phyloP scores from a whole-genome alignment of 352 stramenopile genomes.

The Porosira glacialis region DNA sequence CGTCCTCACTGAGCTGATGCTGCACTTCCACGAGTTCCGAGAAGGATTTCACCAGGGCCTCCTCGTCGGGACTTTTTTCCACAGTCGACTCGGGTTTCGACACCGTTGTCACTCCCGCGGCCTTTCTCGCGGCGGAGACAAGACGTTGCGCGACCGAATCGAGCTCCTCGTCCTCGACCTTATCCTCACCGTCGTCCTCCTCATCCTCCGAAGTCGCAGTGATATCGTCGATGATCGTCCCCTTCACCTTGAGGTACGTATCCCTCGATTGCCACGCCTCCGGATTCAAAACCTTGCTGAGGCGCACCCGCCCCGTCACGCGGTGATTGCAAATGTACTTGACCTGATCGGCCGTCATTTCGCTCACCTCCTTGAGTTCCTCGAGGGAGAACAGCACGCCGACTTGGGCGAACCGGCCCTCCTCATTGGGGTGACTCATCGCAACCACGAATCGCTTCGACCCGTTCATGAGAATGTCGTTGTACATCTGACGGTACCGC shows the following conservation, averaged over 20 bases:
- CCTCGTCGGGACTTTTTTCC: constrained; percentile 50
- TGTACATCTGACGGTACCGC: constrained; percentile 82
- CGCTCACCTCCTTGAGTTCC: constrained; percentile 79
- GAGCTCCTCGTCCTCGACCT: constrained; percentile 36
- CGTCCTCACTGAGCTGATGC: constrained; percentile 75
- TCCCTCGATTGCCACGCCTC: constrained; percentile 64
- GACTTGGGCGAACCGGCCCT: constrained; percentile 71
- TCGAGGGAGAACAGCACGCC: constrained; percentile 78
- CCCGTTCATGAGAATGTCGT: constrained; percentile 81
- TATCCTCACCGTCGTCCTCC: constrained; percentile 16
- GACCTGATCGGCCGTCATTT: constrained; percentile 77
- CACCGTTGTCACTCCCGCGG: constrained; percentile 6
- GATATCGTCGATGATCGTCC: constrained; percentile 66
- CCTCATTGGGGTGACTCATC: constrained; percentile 71
- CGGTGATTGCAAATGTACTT: constrained; percentile 83
- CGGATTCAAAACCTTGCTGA: constrained; percentile 76
- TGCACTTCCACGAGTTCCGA: constrained; percentile 65
- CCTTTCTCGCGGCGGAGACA: constrained; percentile 20
- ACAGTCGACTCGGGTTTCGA: no score
- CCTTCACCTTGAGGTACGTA: constrained; percentile 76
- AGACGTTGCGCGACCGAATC: constrained; percentile 2
- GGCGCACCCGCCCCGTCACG: constrained; percentile 67
- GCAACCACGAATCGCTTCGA: constrained; percentile 75
- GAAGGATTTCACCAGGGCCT: constrained; percentile 58
- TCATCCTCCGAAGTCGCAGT: constrained; percentile 14